Percentiles rank a stretch among this genome's conserved stretches.
These are phyloP conservation scores for Cyanodermella asteris DNA, from an alignment of 2,329 filamentous ascomycete genomes.

Conservation along the genomic window DNA sequence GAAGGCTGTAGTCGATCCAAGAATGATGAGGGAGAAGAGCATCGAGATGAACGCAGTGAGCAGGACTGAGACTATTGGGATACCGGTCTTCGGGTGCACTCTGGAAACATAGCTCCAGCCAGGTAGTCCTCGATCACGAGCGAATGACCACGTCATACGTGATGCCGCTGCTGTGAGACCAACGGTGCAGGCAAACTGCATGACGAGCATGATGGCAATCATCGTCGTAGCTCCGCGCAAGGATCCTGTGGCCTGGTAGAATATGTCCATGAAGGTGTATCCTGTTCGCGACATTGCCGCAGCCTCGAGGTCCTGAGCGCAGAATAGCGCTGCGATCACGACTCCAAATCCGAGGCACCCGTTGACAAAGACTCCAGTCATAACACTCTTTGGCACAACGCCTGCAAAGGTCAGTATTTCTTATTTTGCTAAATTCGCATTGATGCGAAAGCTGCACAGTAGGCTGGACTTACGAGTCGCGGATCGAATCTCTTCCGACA, in stretches of 20 bases:
- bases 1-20: conserved; percentile 20
- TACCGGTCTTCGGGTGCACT: conserved; percentile 1
- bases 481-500: conserved; percentile 29
- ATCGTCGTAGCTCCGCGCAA: conserved; percentile 24
- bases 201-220: conserved; percentile 4
- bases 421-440: too few relatives aligned
- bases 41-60: conserved; percentile 1
- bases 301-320: conserved; percentile 4
- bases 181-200: conserved; percentile 8
- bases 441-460: too few relatives aligned
- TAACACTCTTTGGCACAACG: conserved; percentile 26
- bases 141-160: conserved; percentile 22
- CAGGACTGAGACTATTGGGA: conserved; percentile 3
- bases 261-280: conserved; percentile 29
- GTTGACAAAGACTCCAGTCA: conserved; percentile 25
- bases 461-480: too few relatives aligned
- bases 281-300: conserved; percentile 20
- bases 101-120: neutral
- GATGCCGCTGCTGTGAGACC: conserved; percentile 15
- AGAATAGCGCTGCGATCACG: conserved; percentile 5
- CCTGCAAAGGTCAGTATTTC: too few relatives aligned
- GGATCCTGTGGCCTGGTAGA: conserved; percentile 23
- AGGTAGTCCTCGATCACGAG: conserved; percentile 17
- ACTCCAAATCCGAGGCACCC: conserved; percentile 22
- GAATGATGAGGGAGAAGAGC: conserved; percentile 17